Base-by-base conservation (phyloP, 495 filamentous ascomycete species). In the Hyaloscypha hepaticicola region DNA sequence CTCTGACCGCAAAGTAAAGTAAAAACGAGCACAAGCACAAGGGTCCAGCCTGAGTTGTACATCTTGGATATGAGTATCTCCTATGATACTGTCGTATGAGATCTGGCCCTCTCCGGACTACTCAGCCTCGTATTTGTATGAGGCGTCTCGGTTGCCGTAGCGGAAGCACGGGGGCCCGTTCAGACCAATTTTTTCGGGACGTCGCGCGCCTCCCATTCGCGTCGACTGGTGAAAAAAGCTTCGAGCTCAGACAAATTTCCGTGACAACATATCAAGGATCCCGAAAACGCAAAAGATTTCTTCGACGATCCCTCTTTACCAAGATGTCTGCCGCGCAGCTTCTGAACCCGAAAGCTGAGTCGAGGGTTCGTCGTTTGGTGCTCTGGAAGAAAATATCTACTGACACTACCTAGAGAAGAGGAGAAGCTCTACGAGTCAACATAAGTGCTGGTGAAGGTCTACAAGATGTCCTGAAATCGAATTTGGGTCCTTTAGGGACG, bases 341-440 rank as follows among this genome's bases (percentile, higher is more conserved):
- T 72, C 88, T 99, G 26, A 99, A 99, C 76, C 94, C 94, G 34
- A 98, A 98, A 79, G 95, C 95, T 71, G 95, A 99, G 80, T 96
- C 92, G 52, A 86, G 96, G 77, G 93, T 96, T 80, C 70, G 88
- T 71, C 50, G 66, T 58, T 58, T 63, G 61, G 55, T 68, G 55
- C 55, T 68, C 59, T 65, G 65, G 34, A 31, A 51, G 56, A 62
- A 64, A 60, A 66, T 64, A 66, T 64, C 24, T 38, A 60, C 65
- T 73, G 57, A 73, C 64, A 51, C 22, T 45, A 45, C 48, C 27
- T 77, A 96, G 92, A 85, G 95, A 83, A 85, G 95, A 80, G 93
- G 90, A 75, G 95, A 99, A 84, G 95, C 95, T 78, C 82, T 99
- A 66, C 86, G 83, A 78, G 93, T 97, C 75, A 99, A 99, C 80